These are phyloP conservation scores for Ganoderma leucocontextum DNA, from an alignment of 1,284 basidiomycete species.

Conservation along the genomic window DNA sequence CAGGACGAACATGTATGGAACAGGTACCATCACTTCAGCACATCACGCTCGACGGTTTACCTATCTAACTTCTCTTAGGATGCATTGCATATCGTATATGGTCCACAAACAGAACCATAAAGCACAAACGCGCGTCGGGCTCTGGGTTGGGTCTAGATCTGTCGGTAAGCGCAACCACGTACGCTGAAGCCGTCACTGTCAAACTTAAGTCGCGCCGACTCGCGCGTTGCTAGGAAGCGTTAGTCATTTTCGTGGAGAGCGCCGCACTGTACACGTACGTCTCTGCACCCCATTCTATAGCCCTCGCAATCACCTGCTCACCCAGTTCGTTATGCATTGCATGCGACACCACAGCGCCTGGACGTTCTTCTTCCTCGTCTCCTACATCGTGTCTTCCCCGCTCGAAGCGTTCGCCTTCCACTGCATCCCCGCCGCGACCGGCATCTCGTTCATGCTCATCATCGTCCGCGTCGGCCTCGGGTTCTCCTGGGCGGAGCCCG, in stretches of 20 bases:
- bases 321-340: background rate
- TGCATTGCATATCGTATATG: constrained; percentile 32
- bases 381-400: constrained; percentile 22
- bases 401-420: constrained; percentile 28
- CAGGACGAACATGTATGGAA: constrained; percentile 29
- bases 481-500: constrained; percentile 26
- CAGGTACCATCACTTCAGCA: constrained; percentile 8
- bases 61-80: constrained; percentile 2
- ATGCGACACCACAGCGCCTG: constrained; percentile 20
- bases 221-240: constrained; percentile 14
- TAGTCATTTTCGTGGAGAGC: constrained; percentile 29
- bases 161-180: constrained; percentile 12
- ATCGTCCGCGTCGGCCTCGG: constrained; percentile 31
- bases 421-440: constrained; percentile 29
- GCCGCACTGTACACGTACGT: constrained; percentile 29
- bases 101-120: constrained; percentile 25
- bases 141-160: constrained; percentile 14
- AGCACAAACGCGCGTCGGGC: constrained; percentile 17
- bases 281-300: background rate
- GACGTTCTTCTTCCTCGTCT: constrained; percentile 30
- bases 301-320: too few relatives aligned
- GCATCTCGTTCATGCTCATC: constrained; percentile 34
- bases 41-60: background rate
- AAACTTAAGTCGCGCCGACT: background rate
- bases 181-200: too few relatives aligned